phyloP scores from a whole-genome alignment of 1,139 yeast species.

The Wickerhamiella infanticola region DNA sequence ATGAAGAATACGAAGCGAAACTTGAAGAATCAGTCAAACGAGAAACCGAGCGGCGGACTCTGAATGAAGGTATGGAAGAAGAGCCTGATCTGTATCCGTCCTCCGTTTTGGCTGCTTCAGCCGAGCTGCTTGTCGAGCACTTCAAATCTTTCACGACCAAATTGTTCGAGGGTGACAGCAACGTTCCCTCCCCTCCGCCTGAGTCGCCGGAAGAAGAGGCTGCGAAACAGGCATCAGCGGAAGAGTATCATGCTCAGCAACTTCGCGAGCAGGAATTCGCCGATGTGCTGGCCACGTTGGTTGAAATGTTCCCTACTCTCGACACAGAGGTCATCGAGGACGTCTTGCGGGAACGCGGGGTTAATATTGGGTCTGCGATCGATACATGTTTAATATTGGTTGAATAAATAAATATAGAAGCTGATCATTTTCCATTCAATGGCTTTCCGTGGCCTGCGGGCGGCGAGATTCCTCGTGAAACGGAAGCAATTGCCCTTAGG shows the following conservation, averaged over 20 bases:
- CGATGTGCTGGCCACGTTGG: conserved; percentile 33
- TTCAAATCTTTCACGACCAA: conserved; percentile 12
- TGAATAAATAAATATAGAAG: conserved; percentile 4
- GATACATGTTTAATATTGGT: conserved; percentile 36
- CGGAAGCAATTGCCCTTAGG: background rate
- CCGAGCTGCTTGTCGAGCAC: conserved; percentile 20
- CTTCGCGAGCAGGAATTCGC: conserved; percentile 28
- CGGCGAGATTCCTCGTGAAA: background rate
- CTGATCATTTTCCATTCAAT: background rate
- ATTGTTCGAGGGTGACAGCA: conserved; percentile 8
- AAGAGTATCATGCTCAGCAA: conserved; percentile 24
- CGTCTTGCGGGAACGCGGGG: conserved; percentile 50
- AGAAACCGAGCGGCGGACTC: conserved; percentile 13
- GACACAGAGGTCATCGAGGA: conserved; percentile 58
- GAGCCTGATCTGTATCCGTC: conserved; percentile 10
- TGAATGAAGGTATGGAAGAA: background rate
- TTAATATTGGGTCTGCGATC: conserved; percentile 58
- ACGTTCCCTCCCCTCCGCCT: background rate
- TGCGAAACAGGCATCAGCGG: conserved; percentile 22
- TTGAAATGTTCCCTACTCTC: conserved; percentile 61
- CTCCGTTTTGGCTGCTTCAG: conserved; percentile 24
- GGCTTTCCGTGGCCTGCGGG: background rate
- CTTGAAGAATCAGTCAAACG: conserved; percentile 22
- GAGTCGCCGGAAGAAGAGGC: conserved; percentile 1
- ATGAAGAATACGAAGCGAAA: conserved; percentile 40